Conservation (phyloP, 306 rosid genomes). For the Begonia peltatifolia region DNA sequence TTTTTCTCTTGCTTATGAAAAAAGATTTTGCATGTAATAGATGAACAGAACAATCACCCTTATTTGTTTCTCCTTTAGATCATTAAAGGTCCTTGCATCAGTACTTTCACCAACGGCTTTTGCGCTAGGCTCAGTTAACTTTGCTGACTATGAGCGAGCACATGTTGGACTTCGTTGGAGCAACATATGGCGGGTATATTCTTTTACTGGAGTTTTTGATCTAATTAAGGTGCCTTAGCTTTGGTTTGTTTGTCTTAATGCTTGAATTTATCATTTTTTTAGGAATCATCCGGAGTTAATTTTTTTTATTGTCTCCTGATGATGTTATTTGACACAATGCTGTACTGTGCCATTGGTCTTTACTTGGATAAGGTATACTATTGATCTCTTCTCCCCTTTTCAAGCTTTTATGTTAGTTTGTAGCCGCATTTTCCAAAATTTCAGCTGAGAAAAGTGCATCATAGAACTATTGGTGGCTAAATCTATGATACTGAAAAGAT, state of each 20-base stretch:
- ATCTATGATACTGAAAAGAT: too few species aligned
- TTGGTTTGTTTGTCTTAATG: not conserved
- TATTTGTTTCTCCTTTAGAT: constrained; percentile 34
- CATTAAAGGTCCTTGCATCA: constrained; percentile 70
- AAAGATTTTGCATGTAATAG: not conserved
- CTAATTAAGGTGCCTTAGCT: not conserved
- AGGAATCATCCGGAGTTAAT: constrained; percentile 95
- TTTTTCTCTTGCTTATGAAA: not conserved
- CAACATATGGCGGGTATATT: constrained; percentile 76
- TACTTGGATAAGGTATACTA: constrained; percentile 73
- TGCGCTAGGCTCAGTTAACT: constrained; percentile 84
- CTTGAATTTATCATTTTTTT: constrained; percentile 16
- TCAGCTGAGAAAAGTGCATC: too few species aligned
- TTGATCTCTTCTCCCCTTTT: too few species aligned
- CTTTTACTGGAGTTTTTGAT: constrained; percentile 3
- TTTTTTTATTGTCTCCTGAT: constrained; percentile 71
- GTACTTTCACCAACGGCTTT: constrained; percentile 92
- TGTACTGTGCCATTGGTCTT: constrained; percentile 76
- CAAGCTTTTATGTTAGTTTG: too few species aligned
- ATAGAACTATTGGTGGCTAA: too few species aligned
- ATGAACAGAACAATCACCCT: constrained; percentile 3
- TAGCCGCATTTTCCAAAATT: too few species aligned
- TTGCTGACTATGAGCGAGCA: constrained; percentile 97
- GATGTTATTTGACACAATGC: constrained; percentile 73
- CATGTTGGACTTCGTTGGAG: constrained; percentile 99